Evolutionary conservation across 805 yeast species (phyloP).

Genomic region (Teunomyces aglyptinius): DNA sequence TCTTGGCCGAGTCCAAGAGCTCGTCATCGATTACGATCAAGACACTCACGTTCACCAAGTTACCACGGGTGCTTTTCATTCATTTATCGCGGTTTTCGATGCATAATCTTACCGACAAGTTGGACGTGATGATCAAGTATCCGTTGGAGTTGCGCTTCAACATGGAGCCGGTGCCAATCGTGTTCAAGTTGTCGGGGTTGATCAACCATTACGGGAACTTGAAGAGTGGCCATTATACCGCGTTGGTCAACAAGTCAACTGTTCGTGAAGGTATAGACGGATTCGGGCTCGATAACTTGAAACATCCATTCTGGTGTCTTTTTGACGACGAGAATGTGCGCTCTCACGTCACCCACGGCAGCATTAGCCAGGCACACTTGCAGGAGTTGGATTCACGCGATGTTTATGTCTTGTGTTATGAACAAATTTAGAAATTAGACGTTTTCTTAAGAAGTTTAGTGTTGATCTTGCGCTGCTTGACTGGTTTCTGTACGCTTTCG

Average conservation of each 20-base stretch:
- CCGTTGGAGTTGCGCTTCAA: slow-evolving; percentile 54
- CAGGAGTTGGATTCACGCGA: slow-evolving; percentile 47
- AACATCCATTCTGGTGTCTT: slow-evolving; percentile 59
- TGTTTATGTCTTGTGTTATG: slow-evolving; percentile 71
- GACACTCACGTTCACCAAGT: slow-evolving; percentile 28
- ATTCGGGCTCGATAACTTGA: slow-evolving; percentile 24
- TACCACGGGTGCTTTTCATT: slow-evolving; percentile 38
- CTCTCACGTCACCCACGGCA: slow-evolving; percentile 46
- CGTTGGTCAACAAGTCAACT: slow-evolving; percentile 52
- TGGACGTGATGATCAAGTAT: slow-evolving; percentile 49
- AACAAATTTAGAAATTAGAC: slow-evolving; percentile 23
- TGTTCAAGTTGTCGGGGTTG: slow-evolving; percentile 58
- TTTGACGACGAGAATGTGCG: slow-evolving; percentile 70
- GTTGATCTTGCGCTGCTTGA: slow-evolving; percentile 4
- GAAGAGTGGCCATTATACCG: slow-evolving; percentile 75
- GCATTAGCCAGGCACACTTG: slow-evolving; percentile 29
- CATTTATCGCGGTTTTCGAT: slow-evolving; percentile 44
- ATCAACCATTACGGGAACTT: slow-evolving; percentile 71
- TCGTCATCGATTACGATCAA: slow-evolving; percentile 20
- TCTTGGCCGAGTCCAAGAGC: slow-evolving; percentile 3
- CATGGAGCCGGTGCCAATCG: slow-evolving; percentile 31
- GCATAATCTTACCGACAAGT: slow-evolving; percentile 53
- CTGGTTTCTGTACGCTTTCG: slow-evolving; percentile 1
- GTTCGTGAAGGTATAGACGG: slow-evolving; percentile 4
- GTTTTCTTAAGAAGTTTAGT: no score